phyloP scores from a whole-genome alignment of 331 rosid species.

The Arachis monticola region DNA sequence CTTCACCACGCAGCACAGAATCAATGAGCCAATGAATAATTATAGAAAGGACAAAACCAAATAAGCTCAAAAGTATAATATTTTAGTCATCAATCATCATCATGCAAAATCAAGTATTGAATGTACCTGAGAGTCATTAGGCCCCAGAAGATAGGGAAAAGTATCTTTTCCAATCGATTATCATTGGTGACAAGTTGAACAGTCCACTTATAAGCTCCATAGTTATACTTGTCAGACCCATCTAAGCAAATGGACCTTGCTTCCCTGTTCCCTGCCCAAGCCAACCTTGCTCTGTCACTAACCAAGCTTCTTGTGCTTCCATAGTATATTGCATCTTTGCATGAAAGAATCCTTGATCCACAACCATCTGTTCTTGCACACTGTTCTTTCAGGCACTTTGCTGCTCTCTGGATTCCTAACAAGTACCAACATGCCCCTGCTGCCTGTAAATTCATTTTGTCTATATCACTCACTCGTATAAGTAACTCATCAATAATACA shows the following conservation, averaged over 20 bases:
- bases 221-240: slow-evolving; percentile 53
- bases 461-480: no score
- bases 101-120: not conserved
- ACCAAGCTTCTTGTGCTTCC: slow-evolving; percentile 47
- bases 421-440: slow-evolving; percentile 98
- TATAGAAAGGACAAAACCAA: no score
- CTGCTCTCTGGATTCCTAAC: slow-evolving; percentile 83
- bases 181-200: slow-evolving; percentile 86
- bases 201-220: slow-evolving; percentile 90
- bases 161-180: slow-evolving; percentile 81
- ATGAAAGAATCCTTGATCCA: slow-evolving; percentile 54
- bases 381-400: slow-evolving; percentile 66
- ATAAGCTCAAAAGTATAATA: no score
- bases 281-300: slow-evolving; percentile 53
- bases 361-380: slow-evolving; percentile 59
- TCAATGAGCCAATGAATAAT: no score
- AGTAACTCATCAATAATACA: no score
- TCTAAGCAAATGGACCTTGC: slow-evolving; percentile 65
- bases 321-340: slow-evolving; percentile 62
- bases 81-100: not conserved
- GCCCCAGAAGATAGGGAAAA: slow-evolving; percentile 96
- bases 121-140: slow-evolving; percentile 87
- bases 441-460: slow-evolving; percentile 50
- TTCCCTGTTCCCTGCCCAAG: slow-evolving; percentile 66
- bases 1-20: not conserved